Conservation (phyloP, 345 rosid genomes). For the Garcia nutans region DNA sequence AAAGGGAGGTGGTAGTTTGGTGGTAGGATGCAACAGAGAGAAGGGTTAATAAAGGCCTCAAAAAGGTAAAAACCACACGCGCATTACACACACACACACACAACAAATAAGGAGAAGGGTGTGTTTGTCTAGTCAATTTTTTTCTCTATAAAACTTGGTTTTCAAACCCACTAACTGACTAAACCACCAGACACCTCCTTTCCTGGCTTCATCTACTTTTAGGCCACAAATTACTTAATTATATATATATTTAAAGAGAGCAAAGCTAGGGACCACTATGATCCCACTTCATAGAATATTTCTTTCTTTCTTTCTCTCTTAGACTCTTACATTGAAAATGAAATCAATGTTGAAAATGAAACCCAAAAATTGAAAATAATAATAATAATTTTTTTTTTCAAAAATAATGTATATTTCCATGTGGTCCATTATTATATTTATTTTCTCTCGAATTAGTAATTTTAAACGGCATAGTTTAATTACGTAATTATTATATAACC, state of each 20-base stretch:
- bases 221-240: neutral
- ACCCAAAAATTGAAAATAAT: no score
- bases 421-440: no score
- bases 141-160: conserved; percentile 6
- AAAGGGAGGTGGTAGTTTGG: neutral
- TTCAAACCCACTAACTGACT: conserved; percentile 14
- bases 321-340: no score
- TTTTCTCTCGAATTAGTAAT: no score
- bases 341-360: no score
- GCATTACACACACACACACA: neutral
- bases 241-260: neutral
- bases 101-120: neutral
- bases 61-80: conserved; percentile 10
- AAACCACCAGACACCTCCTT: conserved; percentile 6
- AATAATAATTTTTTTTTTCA: no score
- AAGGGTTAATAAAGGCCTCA: neutral
- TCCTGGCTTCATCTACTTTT: neutral
- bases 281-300: neutral
- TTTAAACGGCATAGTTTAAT: no score
- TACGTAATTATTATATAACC: no score
- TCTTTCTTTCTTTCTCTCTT: neutral
- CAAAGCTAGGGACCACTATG: neutral
- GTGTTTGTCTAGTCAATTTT: conserved; percentile 8
- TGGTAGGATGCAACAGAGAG: conserved; percentile 8
- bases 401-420: no score